phyloP scores from a whole-genome alignment of 352 stramenopile species.

The Peronospora farinosa region DNA sequence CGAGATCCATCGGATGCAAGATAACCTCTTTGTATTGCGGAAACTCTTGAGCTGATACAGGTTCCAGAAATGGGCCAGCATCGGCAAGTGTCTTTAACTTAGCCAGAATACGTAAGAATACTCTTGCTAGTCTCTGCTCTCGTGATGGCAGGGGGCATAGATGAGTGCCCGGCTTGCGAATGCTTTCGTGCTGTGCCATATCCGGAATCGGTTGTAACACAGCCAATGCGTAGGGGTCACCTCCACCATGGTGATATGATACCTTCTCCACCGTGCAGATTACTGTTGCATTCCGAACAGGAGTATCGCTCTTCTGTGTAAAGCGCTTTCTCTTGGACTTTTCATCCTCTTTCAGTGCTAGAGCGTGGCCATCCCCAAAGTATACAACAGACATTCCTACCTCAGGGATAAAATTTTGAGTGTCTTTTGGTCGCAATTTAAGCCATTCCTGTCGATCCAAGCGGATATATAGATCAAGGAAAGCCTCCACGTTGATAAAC shows the following conservation, averaged over 20 bases:
- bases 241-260: slow-evolving; percentile 74
- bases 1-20: slow-evolving; percentile 65
- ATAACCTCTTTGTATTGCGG: slow-evolving; percentile 83
- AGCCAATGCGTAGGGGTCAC: slow-evolving; percentile 70
- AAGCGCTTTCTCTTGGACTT: slow-evolving; percentile 76
- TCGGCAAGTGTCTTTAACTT: slow-evolving; percentile 59
- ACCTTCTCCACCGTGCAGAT: slow-evolving; percentile 58
- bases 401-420: slow-evolving; percentile 73
- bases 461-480: slow-evolving; percentile 66
- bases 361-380: slow-evolving; percentile 68
- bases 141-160: slow-evolving; percentile 65
- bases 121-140: slow-evolving; percentile 46
- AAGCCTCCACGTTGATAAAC: slow-evolving; percentile 73
- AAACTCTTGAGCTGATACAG: slow-evolving; percentile 75
- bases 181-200: slow-evolving; percentile 24
- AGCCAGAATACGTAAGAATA: slow-evolving; percentile 54
- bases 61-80: slow-evolving; percentile 68
- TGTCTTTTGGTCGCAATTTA: slow-evolving; percentile 66
- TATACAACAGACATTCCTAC: slow-evolving; percentile 59
- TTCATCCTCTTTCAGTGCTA: slow-evolving; percentile 74
- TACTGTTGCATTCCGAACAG: slow-evolving; percentile 40
- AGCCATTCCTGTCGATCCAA: slow-evolving; percentile 74
- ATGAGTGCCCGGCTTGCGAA: slow-evolving; percentile 27
- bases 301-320: slow-evolving; percentile 59
- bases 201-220: slow-evolving; percentile 40